A percentile compares a stretch with the other conserved stretches of the same genome.
phyloP scores from a whole-genome alignment of 345 rosid species.

The Microcos paniculata region DNA sequence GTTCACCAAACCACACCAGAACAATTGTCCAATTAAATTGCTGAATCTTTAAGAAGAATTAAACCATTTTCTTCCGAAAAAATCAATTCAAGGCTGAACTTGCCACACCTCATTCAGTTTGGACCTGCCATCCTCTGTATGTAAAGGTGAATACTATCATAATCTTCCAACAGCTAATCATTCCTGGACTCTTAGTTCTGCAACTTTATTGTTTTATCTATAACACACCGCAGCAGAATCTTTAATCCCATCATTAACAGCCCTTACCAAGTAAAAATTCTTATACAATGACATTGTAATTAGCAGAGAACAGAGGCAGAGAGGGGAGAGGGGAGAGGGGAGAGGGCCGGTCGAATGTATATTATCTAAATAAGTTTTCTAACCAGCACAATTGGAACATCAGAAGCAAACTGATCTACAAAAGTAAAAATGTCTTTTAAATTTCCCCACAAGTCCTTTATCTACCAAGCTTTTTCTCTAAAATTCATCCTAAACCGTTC shows the following conservation, averaged over 20 bases:
- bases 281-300: no score
- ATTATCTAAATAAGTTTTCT: background rate
- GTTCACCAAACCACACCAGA: background rate
- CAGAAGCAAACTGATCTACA: background rate
- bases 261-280: background rate
- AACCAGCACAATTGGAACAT: background rate
- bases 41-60: no score
- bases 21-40: background rate
- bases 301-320: background rate
- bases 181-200: no score
- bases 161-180: no score
- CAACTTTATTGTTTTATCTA: background rate
- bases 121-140: background rate
- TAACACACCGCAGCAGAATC: background rate
- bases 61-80: background rate
- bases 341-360: no score
- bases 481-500: background rate
- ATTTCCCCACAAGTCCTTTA: background rate
- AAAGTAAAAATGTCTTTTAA: background rate
- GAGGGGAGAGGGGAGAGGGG: no score
- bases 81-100: background rate
- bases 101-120: background rate
- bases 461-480: background rate
- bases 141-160: background rate
- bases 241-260: background rate